phyloP scores from a whole-genome alignment of 106 monocot genomes.

The Posidonia australis region DNA sequence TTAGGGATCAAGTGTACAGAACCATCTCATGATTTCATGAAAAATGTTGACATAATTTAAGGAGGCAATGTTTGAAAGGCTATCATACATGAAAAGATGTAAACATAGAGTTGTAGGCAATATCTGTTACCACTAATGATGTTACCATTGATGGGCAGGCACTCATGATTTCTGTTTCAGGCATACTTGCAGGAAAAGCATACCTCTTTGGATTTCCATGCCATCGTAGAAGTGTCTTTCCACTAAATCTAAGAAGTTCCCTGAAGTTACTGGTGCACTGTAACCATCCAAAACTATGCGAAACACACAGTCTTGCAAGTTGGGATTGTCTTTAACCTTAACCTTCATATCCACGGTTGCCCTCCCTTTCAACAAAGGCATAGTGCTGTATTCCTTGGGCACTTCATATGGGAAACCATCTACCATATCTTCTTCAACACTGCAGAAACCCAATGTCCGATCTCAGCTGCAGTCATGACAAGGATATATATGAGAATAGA shows the following conservation, averaged over 20 bases:
- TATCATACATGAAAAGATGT: too few species aligned
- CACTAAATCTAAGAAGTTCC: conserved; percentile 87
- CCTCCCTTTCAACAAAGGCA: conserved; percentile 90
- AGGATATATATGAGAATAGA: conserved; percentile 73
- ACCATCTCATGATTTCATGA: too few species aligned
- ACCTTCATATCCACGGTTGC: conserved; percentile 98
- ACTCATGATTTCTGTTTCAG: too few species aligned
- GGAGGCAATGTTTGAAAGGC: too few species aligned
- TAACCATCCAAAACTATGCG: conserved; percentile 94
- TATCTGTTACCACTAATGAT: too few species aligned
- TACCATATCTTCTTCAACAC: conserved; percentile 99
- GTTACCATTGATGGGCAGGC: too few species aligned
- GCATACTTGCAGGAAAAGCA: conserved; percentile 17
- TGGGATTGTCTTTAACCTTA: conserved; percentile 94
- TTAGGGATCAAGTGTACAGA: too few species aligned
- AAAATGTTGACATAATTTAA: too few species aligned
- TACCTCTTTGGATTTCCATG: conserved; percentile 99
- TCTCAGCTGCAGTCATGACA: conserved; percentile 99
- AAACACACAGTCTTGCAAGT: conserved; percentile 69
- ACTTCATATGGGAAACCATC: conserved; percentile 90
- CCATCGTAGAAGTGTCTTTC: conserved; percentile 97
- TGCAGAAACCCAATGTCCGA: conserved; percentile 98
- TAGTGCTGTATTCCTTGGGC: conserved; percentile 76
- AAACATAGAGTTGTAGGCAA: too few species aligned
- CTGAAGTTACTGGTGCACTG: conserved; percentile 91